A percentile compares a stretch with the other conserved stretches of the same genome.
Evolutionary conservation across 1,284 basidiomycete genomes (phyloP).

Genomic region (Papiliotrema nemorosa): DNA sequence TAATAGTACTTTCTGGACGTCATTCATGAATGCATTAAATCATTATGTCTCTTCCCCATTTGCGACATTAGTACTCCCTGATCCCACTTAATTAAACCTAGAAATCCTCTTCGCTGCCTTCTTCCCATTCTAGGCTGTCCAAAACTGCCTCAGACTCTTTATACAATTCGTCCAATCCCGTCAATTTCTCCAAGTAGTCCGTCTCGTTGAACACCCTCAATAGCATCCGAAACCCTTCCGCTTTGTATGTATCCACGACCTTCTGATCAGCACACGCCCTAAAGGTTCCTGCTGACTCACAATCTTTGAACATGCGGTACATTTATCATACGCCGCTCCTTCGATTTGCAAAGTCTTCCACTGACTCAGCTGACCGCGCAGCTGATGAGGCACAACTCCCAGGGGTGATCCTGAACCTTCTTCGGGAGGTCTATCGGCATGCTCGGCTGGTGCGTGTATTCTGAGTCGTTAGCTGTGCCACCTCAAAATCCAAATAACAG

Average conservation of each 20-base stretch:
- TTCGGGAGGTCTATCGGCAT: slow-evolving; percentile 33
- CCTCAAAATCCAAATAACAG: slow-evolving; percentile 6
- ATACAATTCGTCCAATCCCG: slow-evolving; percentile 79
- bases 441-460: slow-evolving; percentile 60
- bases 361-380: slow-evolving; percentile 81
- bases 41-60: too few species aligned
- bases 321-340: slow-evolving; percentile 79
- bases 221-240: slow-evolving; percentile 73
- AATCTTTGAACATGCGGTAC: slow-evolving; percentile 82
- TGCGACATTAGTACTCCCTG: too few species aligned
- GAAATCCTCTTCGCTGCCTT: slow-evolving; percentile 54
- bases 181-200: slow-evolving; percentile 74
- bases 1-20: too few species aligned
- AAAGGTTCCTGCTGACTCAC: slow-evolving; percentile 53
- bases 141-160: slow-evolving; percentile 70
- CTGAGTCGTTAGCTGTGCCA: slow-evolving; percentile 46
- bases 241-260: slow-evolving; percentile 73
- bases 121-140: slow-evolving; percentile 72
- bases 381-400: slow-evolving; percentile 87
- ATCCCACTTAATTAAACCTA: too few species aligned
- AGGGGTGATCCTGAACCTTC: slow-evolving; percentile 57
- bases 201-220: slow-evolving; percentile 78
- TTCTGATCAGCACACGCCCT: slow-evolving; percentile 37
- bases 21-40: too few species aligned
- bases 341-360: slow-evolving; percentile 80